Percentiles rank a stretch among this genome's conserved stretches.
phyloP scores from a whole-genome alignment of 2,329 filamentous ascomycete species.

The Lachnellula hyalina region DNA sequence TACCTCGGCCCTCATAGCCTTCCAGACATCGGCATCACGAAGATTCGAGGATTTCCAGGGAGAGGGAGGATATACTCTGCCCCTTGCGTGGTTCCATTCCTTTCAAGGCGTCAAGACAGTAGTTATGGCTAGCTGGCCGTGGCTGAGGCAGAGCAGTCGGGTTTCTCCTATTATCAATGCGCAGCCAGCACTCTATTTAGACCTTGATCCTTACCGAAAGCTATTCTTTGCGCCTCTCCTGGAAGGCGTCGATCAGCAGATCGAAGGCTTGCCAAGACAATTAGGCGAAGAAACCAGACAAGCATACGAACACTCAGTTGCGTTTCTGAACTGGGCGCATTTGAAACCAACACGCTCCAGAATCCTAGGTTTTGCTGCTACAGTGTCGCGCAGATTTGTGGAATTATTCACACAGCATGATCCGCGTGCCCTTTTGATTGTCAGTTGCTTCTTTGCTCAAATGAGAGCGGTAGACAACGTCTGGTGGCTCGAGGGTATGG shows the following conservation, averaged over 20 bases:
- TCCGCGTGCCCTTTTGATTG: conserved; percentile 32
- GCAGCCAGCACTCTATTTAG: conserved; percentile 56
- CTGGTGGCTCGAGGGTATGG: conserved; percentile 68
- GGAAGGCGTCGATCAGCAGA: conserved; percentile 51
- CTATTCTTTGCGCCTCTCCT: conserved; percentile 59
- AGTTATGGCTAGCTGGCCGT: conserved; percentile 59
- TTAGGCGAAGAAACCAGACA: conserved; percentile 38
- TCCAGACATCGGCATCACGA: conserved; percentile 60
- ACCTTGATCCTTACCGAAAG: conserved; percentile 46
- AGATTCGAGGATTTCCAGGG: conserved; percentile 55
- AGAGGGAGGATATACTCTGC: conserved; percentile 49
- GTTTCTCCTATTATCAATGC: conserved; percentile 59
- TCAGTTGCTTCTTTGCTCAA: conserved; percentile 29
- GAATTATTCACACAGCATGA: conserved; percentile 54
- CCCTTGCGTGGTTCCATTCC: conserved; percentile 60
- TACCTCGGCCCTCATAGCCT: conserved; percentile 58
- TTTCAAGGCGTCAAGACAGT: conserved; percentile 64
- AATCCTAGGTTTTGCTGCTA: conserved; percentile 58
- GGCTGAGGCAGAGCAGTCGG: conserved; percentile 51
- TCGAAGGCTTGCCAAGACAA: conserved; percentile 32
- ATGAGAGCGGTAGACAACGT: conserved; percentile 27
- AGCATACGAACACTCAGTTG: conserved; percentile 59
- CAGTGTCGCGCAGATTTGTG: conserved; percentile 55
- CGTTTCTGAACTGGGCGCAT: conserved; percentile 62
- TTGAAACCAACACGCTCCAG: conserved; percentile 53